A percentile compares a stretch with the other conserved stretches of the same genome.
Evolutionary conservation across 2,329 filamentous ascomycete species (phyloP).

Genomic region (Xenoacremonium recifei): DNA sequence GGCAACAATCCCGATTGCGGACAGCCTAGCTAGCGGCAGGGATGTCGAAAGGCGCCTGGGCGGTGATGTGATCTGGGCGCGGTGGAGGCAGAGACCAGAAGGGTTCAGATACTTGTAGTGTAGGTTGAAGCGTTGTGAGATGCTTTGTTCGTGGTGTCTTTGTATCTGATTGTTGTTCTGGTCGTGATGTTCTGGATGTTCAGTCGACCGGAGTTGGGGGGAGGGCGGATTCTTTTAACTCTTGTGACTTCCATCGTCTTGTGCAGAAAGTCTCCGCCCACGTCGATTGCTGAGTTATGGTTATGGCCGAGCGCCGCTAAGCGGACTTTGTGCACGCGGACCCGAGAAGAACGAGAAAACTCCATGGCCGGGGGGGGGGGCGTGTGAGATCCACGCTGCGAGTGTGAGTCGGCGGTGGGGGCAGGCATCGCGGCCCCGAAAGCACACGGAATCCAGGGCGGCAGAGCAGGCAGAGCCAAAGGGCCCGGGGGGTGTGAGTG

Average conservation of each 20-base stretch:
- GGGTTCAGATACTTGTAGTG: neutral
- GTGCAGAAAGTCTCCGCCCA: constrained; percentile 6
- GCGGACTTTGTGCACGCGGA: constrained; percentile 33
- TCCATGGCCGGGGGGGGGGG: constrained; percentile 11
- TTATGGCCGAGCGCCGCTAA: constrained; percentile 26
- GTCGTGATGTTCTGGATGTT: constrained; percentile 4
- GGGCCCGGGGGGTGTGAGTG: neutral
- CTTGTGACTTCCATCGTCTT: constrained; percentile 7
- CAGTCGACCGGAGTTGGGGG: constrained; percentile 14
- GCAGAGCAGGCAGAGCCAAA: too few species aligned
- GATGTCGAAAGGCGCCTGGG: constrained; percentile 16
- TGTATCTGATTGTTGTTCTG: constrained; percentile 6
- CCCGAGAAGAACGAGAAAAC: constrained; percentile 28
- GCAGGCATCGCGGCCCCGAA: constrained; percentile 1
- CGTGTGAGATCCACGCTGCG: constrained; percentile 12
- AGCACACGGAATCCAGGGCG: too few species aligned
- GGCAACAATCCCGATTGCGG: constrained; percentile 30
- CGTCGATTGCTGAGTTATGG: constrained; percentile 20
- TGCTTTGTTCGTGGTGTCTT: constrained; percentile 5
- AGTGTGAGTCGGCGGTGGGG: too few species aligned
- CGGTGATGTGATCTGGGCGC: constrained; percentile 22
- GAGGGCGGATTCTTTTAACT: constrained; percentile 26
- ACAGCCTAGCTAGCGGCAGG: constrained; percentile 28
- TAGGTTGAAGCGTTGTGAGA: constrained; percentile 4
- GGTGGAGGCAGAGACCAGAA: constrained; percentile 2